Percentiles rank a stretch among this genome's conserved stretches.
Conservation (phyloP, 2,329 filamentous ascomycete genomes). For the Fusarium ambrosium region DNA sequence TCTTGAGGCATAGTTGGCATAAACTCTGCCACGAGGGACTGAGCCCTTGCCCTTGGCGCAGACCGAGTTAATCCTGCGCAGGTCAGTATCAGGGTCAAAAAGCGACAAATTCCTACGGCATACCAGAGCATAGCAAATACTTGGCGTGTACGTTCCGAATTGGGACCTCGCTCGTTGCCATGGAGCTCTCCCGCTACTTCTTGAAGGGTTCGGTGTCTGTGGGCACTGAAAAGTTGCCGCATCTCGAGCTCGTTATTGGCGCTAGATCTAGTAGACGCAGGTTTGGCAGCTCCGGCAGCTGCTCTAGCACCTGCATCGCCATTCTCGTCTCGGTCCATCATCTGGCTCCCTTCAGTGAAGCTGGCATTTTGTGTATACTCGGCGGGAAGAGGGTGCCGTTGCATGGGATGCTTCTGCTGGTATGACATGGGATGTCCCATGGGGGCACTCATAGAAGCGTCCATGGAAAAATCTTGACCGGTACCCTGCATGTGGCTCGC, state of each 20-base stretch:
- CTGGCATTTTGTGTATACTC: constrained; percentile 67
- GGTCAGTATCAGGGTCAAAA: constrained; percentile 25
- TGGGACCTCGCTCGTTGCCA: constrained; percentile 82
- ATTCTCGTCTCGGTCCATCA: constrained; percentile 71
- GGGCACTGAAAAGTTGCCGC: constrained; percentile 79
- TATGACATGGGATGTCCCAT: constrained; percentile 60
- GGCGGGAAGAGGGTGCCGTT: constrained; percentile 65
- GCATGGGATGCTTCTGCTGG: constrained; percentile 56
- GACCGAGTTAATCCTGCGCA: constrained; percentile 76
- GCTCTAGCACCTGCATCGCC: constrained; percentile 69
- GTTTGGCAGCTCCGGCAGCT: constrained; percentile 64
- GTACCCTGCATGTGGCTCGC: constrained; percentile 68
- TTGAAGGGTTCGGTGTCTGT: constrained; percentile 75
- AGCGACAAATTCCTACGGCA: constrained; percentile 46
- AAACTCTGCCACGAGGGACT: constrained; percentile 92
- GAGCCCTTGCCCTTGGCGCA: constrained; percentile 84
- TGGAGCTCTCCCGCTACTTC: constrained; percentile 83
- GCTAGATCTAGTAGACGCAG: constrained; percentile 73
- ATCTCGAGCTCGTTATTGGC: constrained; percentile 87
- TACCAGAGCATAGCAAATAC: constrained; percentile 93
- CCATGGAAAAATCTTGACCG: constrained; percentile 65
- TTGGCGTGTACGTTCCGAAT: constrained; percentile 86
- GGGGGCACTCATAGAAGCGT: constrained; percentile 59
- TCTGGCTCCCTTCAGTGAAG: constrained; percentile 72
- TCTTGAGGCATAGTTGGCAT: constrained; percentile 92